Percentiles rank a stretch among this genome's conserved stretches.
phyloP scores from a whole-genome alignment of 805 yeast genomes.

The Hanseniaspora pseudoguilliermondii region DNA sequence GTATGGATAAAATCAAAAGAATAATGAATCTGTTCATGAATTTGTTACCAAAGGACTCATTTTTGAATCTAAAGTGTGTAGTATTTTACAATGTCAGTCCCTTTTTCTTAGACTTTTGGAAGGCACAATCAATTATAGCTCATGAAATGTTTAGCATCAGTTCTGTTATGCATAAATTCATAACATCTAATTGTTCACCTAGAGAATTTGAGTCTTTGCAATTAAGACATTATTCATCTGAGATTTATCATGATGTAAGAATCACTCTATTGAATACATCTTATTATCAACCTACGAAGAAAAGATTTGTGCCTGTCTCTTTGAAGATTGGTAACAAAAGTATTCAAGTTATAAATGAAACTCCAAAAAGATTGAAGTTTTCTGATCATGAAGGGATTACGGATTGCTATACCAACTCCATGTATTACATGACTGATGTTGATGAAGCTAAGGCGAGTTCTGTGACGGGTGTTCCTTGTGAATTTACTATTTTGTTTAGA shows the following conservation, averaged over 20 bases:
- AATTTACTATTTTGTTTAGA: slow-evolving; percentile 34
- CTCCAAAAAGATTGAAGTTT: slow-evolving; percentile 32
- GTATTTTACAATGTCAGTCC: slow-evolving; percentile 36
- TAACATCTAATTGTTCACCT: slow-evolving; percentile 36
- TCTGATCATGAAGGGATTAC: slow-evolving; percentile 25
- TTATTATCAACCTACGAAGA: slow-evolving; percentile 36
- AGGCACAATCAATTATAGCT: slow-evolving; percentile 18
- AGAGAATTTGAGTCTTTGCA: slow-evolving; percentile 35
- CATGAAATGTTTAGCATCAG: slow-evolving; percentile 7
- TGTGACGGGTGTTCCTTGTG: slow-evolving; percentile 37
- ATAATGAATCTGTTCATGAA: slow-evolving; percentile 27
- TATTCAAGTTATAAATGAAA: slow-evolving; percentile 42
- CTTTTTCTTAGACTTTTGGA: slow-evolving; percentile 19
- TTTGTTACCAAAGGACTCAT: slow-evolving; percentile 41
- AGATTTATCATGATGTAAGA: slow-evolving; percentile 37
- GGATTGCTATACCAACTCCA: slow-evolving; percentile 32
- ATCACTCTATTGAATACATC: slow-evolving; percentile 42
- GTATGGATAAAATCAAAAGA: slow-evolving; percentile 18
- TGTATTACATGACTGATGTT: slow-evolving; percentile 32
- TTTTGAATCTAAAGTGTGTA: slow-evolving; percentile 39
- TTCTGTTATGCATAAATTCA: slow-evolving; percentile 27
- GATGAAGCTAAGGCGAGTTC: slow-evolving; percentile 31
- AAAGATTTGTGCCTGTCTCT: slow-evolving; percentile 46
- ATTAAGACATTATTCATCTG: slow-evolving; percentile 32
- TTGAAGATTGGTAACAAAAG: slow-evolving; percentile 58